phyloP scores from a whole-genome alignment of 345 rosid genomes.

The Sonneratia caseolaris region DNA sequence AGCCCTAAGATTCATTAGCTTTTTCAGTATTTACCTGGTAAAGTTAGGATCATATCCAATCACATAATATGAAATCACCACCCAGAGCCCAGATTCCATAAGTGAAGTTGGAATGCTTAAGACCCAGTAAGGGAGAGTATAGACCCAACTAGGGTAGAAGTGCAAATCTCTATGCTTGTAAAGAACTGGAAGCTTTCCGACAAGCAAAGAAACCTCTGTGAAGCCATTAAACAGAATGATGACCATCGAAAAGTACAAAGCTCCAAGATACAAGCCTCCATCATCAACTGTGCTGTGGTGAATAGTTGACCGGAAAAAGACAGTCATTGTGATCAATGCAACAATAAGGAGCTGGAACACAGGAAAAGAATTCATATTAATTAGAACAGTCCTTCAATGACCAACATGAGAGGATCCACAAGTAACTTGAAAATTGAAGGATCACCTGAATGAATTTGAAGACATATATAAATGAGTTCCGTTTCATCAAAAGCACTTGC shows the following conservation, averaged over 20 bases:
- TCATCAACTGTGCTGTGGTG: slow-evolving; percentile 74
- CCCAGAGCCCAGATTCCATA: slow-evolving; percentile 92
- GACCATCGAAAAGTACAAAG: slow-evolving; percentile 90
- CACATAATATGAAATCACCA: slow-evolving; percentile 70
- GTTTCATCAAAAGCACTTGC: slow-evolving; percentile 86
- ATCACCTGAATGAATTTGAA: slow-evolving; percentile 92
- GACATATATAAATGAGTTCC: slow-evolving; percentile 82
- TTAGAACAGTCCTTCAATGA: background rate
- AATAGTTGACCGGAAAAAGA: slow-evolving; percentile 78
- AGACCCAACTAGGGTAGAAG: slow-evolving; percentile 96
- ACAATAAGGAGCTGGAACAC: slow-evolving; percentile 80
- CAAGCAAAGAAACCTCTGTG: slow-evolving; percentile 95
- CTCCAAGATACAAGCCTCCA: slow-evolving; percentile 81
- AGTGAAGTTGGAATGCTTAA: slow-evolving; percentile 82
- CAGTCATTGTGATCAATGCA: slow-evolving; percentile 93
- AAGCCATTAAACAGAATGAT: slow-evolving; percentile 96
- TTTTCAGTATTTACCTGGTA: slow-evolving; percentile 35
- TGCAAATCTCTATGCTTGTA: slow-evolving; percentile 94
- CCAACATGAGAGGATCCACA: background rate
- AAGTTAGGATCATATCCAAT: slow-evolving; percentile 87
- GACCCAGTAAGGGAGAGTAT: slow-evolving; percentile 85
- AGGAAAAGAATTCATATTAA: slow-evolving; percentile 1
- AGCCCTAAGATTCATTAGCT: background rate
- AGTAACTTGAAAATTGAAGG: background rate
- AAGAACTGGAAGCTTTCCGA: slow-evolving; percentile 87